Percentiles rank a stretch among this genome's conserved stretches.
Conservation (phyloP, 2,329 filamentous ascomycete genomes). For the Ramularia endophylla region DNA sequence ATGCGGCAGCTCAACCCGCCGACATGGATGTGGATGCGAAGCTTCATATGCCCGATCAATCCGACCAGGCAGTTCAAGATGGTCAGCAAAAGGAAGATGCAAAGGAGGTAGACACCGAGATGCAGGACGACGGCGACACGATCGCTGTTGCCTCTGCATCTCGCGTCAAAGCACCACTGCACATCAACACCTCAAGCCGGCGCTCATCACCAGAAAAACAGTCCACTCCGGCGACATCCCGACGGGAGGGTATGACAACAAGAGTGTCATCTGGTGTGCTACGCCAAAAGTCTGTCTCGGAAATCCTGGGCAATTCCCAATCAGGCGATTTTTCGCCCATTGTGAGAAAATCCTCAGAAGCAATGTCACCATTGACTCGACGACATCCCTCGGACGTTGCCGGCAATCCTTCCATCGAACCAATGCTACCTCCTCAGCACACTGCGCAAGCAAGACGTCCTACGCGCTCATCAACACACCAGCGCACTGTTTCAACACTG, state of each 20-base stretch:
- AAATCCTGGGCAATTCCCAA: slow-evolving; percentile 56
- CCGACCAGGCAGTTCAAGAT: too few species aligned
- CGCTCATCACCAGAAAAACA: slow-evolving; percentile 8
- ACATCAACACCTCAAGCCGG: slow-evolving; percentile 21
- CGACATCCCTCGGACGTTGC: slow-evolving; percentile 34
- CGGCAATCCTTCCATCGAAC: neutral
- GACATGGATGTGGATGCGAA: too few species aligned
- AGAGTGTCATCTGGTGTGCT: slow-evolving; percentile 65
- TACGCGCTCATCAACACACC: slow-evolving; percentile 7
- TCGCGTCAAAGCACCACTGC: slow-evolving; percentile 10
- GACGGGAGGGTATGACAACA: slow-evolving; percentile 54
- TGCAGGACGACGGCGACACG: slow-evolving; percentile 20
- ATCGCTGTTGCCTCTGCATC: slow-evolving; percentile 23
- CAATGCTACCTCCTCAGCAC: slow-evolving; percentile 1
- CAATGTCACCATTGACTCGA: slow-evolving; percentile 32
- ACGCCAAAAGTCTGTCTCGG: slow-evolving; percentile 65
- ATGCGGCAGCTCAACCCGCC: slow-evolving; percentile 2
- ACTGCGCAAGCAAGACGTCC: slow-evolving; percentile 3
- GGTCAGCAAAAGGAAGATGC: too few species aligned
- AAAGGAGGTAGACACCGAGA: slow-evolving; percentile 5
- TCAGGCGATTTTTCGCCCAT: slow-evolving; percentile 6
- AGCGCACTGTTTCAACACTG: slow-evolving; percentile 5
- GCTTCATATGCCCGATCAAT: too few species aligned
- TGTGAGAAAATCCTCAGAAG: slow-evolving; percentile 16
- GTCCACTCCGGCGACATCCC: slow-evolving; percentile 7